phyloP scores from a whole-genome alignment of 75 land plant genomes.

The Pinus taeda region DNA sequence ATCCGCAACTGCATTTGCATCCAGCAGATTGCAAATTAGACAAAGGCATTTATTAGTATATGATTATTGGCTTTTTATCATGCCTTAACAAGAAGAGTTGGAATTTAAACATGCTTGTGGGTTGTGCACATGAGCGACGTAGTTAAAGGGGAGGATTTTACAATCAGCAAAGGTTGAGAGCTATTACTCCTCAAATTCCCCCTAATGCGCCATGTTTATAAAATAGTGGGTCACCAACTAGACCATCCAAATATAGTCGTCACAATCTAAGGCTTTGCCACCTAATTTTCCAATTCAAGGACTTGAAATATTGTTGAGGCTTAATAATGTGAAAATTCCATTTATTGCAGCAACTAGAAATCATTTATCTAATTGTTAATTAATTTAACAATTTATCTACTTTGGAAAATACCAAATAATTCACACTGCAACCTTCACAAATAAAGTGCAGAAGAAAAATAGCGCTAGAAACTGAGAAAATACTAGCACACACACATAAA shows the following conservation, averaged over 20 bases:
- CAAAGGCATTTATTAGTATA: too few species aligned
- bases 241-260: slow-evolving; percentile 67
- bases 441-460: too few species aligned
- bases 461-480: too few species aligned
- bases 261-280: slow-evolving; percentile 72
- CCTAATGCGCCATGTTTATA: slow-evolving; percentile 73
- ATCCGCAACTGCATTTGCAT: background rate
- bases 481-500: too few species aligned
- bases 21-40: background rate
- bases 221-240: slow-evolving; percentile 80
- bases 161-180: slow-evolving; percentile 63
- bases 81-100: too few species aligned
- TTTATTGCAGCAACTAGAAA: too few species aligned
- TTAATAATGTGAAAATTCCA: too few species aligned
- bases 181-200: slow-evolving; percentile 71
- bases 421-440: too few species aligned
- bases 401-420: too few species aligned
- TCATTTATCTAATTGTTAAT: too few species aligned
- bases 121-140: slow-evolving; percentile 46
- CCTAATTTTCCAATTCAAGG: slow-evolving; percentile 33
- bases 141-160: slow-evolving; percentile 56
- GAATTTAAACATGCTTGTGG: slow-evolving; percentile 29
- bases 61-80: too few species aligned
- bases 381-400: too few species aligned
- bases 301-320: slow-evolving; percentile 8